Conservation (phyloP, 78 protist genomes). For the Protostelium mycophagum region DNA sequence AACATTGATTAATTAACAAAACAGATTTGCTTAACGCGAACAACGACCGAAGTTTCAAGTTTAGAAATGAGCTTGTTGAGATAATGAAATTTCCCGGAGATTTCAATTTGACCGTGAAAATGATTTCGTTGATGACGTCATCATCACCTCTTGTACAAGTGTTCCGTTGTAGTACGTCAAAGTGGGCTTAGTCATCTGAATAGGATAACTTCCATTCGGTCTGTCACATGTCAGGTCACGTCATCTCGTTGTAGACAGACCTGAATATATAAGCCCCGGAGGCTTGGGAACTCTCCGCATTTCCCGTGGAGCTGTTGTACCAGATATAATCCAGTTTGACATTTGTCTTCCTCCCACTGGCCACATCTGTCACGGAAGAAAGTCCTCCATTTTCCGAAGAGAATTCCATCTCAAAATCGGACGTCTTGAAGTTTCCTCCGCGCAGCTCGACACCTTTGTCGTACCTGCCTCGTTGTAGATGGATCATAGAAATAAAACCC, state of each 20-base stretch:
- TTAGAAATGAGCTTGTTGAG: too few relatives aligned
- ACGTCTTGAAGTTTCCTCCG: slow-evolving; percentile 19
- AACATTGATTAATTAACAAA: too few relatives aligned
- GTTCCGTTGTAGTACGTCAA: neutral
- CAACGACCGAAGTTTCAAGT: too few relatives aligned
- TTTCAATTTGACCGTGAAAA: too few relatives aligned
- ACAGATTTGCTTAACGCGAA: too few relatives aligned
- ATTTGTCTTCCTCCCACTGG: neutral
- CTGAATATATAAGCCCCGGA: slow-evolving; percentile 87
- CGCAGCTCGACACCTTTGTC: neutral
- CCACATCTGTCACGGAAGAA: slow-evolving; percentile 12
- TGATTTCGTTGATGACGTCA: neutral
- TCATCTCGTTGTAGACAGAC: slow-evolving; percentile 17
- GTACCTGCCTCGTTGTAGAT: neutral
- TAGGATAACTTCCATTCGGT: neutral
- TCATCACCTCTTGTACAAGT: neutral
- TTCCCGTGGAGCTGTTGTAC: slow-evolving; percentile 41
- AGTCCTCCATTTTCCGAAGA: slow-evolving; percentile 29
- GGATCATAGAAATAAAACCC: neutral
- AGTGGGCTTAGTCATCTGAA: neutral
- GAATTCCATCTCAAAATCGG: slow-evolving; percentile 6
- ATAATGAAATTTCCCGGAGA: too few relatives aligned
- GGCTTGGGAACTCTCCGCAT: slow-evolving; percentile 24
- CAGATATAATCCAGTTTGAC: slow-evolving; percentile 24
- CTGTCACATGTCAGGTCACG: neutral